Percentiles rank a stretch among this genome's conserved stretches.
These are phyloP conservation scores for Nakazawaea wickerhamii DNA, from an alignment of 805 yeast genomes.

Conservation along the genomic window DNA sequence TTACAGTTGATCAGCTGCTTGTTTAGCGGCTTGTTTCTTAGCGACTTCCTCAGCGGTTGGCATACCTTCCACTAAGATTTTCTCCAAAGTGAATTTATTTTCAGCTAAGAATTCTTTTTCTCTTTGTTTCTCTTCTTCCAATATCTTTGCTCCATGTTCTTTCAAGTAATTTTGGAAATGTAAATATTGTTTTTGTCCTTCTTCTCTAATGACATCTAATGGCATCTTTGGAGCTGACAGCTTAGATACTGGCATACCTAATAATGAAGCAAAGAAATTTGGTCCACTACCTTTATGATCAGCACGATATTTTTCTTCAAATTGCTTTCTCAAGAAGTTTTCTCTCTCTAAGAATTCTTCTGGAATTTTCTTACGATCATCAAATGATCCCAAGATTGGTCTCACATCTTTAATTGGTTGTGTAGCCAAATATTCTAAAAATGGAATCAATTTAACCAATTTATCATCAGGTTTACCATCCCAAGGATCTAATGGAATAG, in stretches of 20 bases:
- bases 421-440: constrained; percentile 90
- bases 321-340: constrained; percentile 62
- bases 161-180: constrained; percentile 61
- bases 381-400: constrained; percentile 73
- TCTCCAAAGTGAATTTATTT: constrained; percentile 79
- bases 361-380: constrained; percentile 60
- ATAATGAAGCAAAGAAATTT: constrained; percentile 51
- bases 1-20: neutral
- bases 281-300: constrained; percentile 37
- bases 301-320: constrained; percentile 46
- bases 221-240: constrained; percentile 62
- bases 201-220: constrained; percentile 82
- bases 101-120: constrained; percentile 78
- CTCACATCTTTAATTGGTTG: constrained; percentile 82
- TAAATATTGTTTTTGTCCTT: constrained; percentile 85
- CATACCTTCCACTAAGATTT: constrained; percentile 76
- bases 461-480: constrained; percentile 78
- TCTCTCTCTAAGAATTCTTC: constrained; percentile 82
- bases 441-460: constrained; percentile 78
- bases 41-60: constrained; percentile 67
- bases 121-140: constrained; percentile 79
- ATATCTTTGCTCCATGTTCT: constrained; percentile 57
- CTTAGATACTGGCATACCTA: constrained; percentile 55
- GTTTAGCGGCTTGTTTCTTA: constrained; percentile 23
- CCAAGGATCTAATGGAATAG: constrained; percentile 84